Conservation (phyloP, 306 rosid genomes). For the Castanopsis chinensis region DNA sequence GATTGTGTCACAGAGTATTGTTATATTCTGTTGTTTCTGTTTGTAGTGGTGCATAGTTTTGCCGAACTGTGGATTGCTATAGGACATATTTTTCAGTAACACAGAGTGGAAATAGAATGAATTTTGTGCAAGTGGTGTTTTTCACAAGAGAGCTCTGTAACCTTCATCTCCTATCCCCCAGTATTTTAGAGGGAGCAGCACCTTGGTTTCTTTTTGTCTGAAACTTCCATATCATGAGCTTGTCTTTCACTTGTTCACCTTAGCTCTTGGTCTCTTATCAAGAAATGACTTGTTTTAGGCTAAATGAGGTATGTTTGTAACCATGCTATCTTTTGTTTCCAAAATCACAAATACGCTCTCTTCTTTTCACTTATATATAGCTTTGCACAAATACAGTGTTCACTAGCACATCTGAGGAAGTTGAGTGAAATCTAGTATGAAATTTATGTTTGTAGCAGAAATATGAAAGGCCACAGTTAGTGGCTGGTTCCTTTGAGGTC, state of each 20-base stretch:
- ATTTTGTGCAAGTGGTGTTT: background rate
- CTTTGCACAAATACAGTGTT: background rate
- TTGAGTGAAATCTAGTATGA: background rate
- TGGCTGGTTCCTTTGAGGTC: background rate
- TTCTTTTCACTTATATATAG: background rate
- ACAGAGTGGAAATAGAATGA: background rate
- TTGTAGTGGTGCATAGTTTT: background rate
- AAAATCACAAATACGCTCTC: background rate
- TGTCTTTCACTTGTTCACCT: background rate
- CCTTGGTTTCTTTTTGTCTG: background rate
- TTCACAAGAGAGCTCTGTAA: background rate
- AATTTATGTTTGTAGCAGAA: background rate
- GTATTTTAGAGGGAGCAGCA: background rate
- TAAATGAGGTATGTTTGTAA: background rate
- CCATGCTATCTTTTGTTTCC: background rate
- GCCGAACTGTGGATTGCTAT: background rate
- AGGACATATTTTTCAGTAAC: background rate
- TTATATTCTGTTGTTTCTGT: background rate
- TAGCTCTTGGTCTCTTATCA: too few relatives aligned
- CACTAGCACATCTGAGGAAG: background rate
- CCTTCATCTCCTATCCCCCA: too few relatives aligned
- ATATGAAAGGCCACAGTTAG: background rate
- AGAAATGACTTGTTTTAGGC: too few relatives aligned
- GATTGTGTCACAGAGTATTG: background rate
- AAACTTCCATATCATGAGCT: background rate